Evolutionary conservation across 1,284 basidiomycete genomes (phyloP).

Genomic region (Moesziomyces antarcticus): DNA sequence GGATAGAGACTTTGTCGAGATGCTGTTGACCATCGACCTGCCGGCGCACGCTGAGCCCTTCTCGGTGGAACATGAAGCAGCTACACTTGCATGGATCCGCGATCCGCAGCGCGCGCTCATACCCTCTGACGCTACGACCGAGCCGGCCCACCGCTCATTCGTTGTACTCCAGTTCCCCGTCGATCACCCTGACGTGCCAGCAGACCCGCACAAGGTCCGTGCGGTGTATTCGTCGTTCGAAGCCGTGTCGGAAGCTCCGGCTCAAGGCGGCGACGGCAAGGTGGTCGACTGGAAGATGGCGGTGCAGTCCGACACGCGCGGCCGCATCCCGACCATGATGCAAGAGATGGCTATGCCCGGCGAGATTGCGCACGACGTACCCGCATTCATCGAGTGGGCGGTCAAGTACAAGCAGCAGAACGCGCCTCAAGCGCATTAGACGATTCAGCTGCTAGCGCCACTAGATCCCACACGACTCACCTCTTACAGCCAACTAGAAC

Average conservation of each 20-base stretch:
- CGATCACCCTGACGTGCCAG: constrained; percentile 34
- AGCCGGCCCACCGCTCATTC: constrained; percentile 44
- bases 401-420: constrained; percentile 33
- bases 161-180: constrained; percentile 56
- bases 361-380: constrained; percentile 61
- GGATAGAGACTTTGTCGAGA: constrained; percentile 63
- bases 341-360: constrained; percentile 59
- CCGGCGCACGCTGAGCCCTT: constrained; percentile 52
- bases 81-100: constrained; percentile 28
- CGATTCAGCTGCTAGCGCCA: no score
- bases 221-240: constrained; percentile 60
- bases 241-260: constrained; percentile 45
- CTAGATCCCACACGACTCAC: no score
- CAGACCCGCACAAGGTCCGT: constrained; percentile 43
- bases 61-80: constrained; percentile 48
- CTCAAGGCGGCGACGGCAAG: neutral
- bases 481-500: no score
- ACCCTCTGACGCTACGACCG: constrained; percentile 7
- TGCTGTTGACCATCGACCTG: constrained; percentile 57
- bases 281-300: constrained; percentile 52
- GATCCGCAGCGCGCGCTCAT: constrained; percentile 13
- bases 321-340: constrained; percentile 54
- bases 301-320: constrained; percentile 56
- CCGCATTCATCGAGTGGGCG: constrained; percentile 57
- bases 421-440: constrained; percentile 2